Conservation (phyloP, 257 asterid species). For the Nemophila menziesii region DNA sequence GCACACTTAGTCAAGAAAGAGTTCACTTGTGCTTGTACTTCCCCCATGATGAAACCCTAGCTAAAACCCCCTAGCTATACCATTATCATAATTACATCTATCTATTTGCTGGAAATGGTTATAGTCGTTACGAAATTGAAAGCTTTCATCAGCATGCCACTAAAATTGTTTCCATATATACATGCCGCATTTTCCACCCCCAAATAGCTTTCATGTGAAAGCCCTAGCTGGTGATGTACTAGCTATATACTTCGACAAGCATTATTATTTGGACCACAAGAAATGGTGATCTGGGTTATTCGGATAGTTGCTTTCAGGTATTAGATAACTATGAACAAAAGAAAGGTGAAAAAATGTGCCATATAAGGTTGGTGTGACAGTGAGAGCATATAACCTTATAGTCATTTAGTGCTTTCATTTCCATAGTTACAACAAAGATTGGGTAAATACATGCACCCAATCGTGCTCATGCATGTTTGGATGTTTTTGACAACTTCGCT, state of each 20-base stretch:
- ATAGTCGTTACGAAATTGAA: slow-evolving; percentile 16
- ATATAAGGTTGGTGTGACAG: slow-evolving; percentile 12
- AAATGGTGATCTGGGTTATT: slow-evolving; percentile 15
- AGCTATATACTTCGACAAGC: slow-evolving; percentile 16
- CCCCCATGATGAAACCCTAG: slow-evolving; percentile 14
- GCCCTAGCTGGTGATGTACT: slow-evolving; percentile 1
- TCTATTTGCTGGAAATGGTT: slow-evolving; percentile 13
- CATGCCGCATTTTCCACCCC: slow-evolving; percentile 29
- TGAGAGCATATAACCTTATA: slow-evolving; percentile 8
- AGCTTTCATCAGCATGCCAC: slow-evolving; percentile 6
- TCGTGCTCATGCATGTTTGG: too few relatives aligned
- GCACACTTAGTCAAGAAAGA: slow-evolving; percentile 5
- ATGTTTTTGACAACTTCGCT: too few relatives aligned
- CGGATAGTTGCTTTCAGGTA: slow-evolving; percentile 31
- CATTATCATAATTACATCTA: neutral
- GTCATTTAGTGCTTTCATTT: slow-evolving; percentile 26
- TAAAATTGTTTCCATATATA: slow-evolving; percentile 25
- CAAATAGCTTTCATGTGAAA: neutral
- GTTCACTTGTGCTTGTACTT: slow-evolving; percentile 8
- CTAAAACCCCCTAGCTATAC: slow-evolving; percentile 1
- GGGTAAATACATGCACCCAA: too few relatives aligned
- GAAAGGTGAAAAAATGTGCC: slow-evolving; percentile 6
- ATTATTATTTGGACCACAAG: slow-evolving; percentile 31
- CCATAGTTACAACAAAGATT: slow-evolving; percentile 6
- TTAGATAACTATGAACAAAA: slow-evolving; percentile 22